A percentile compares a stretch with the other conserved stretches of the same genome.
These are phyloP conservation scores for Knoxia roxburghii DNA, from an alignment of 257 asterid species.

Conservation along the genomic window DNA sequence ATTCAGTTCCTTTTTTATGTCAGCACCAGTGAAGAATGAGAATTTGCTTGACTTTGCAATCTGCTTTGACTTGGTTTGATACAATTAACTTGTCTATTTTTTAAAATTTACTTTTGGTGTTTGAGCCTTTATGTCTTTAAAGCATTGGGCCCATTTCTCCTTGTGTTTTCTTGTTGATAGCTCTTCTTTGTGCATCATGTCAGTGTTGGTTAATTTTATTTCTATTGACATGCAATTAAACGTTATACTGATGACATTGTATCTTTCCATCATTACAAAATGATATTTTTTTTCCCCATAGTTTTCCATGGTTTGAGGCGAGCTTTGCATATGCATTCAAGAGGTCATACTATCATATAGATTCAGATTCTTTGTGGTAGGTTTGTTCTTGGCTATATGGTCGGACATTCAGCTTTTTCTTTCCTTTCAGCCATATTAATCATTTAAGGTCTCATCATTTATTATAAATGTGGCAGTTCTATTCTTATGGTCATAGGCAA, in stretches of 20 bases:
- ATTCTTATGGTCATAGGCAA: not conserved
- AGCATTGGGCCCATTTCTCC: too few species aligned
- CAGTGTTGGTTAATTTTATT: not conserved
- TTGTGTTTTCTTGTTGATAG: too few species aligned
- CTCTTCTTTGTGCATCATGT: too few species aligned
- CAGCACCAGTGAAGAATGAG: not conserved
- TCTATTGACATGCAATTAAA: not conserved
- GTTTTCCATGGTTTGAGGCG: not conserved
- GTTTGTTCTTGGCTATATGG: not conserved
- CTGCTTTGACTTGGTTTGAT: not conserved
- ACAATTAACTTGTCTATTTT: too few species aligned
- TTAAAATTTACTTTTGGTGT: too few species aligned
- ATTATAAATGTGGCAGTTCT: not conserved
- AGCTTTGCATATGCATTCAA: not conserved
- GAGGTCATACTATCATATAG: not conserved
- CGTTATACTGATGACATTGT: too few species aligned
- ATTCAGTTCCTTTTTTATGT: not conserved
- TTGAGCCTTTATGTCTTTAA: too few species aligned
- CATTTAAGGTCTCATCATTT: not conserved
- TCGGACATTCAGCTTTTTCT: not conserved
- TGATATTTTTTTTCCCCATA: too few species aligned
- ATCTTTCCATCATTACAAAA: too few species aligned
- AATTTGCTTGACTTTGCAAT: not conserved
- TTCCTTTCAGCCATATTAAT: not conserved
- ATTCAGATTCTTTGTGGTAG: too few species aligned